These are phyloP conservation scores for Casuarina equisetifolia DNA, from an alignment of 306 rosid species.

Conservation along the genomic window DNA sequence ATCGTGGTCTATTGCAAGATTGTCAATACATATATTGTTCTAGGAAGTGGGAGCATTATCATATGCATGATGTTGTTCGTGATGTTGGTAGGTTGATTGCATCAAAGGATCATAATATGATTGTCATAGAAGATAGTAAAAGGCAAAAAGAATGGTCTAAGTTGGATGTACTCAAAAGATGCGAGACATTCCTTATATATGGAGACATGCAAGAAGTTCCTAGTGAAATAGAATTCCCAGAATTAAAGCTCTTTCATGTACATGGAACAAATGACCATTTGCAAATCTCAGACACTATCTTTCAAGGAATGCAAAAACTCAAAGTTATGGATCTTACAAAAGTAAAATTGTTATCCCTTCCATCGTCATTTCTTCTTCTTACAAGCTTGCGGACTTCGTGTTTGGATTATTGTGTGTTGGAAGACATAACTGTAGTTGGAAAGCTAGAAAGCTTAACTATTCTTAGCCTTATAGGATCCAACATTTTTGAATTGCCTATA, in stretches of 20 bases:
- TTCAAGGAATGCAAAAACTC: background rate
- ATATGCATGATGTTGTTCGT: slow-evolving; percentile 18
- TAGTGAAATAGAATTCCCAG: background rate
- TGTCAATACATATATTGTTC: no score
- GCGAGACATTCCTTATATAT: background rate
- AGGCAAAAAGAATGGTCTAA: background rate
- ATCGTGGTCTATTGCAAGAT: background rate
- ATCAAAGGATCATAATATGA: background rate
- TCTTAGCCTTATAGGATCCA: background rate
- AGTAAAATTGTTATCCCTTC: background rate
- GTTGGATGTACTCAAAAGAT: background rate
- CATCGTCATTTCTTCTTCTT: background rate
- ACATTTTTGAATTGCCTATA: background rate
- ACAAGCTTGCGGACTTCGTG: background rate
- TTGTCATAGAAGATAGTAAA: fast-evolving
- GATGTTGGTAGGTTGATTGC: slow-evolving; percentile 13
- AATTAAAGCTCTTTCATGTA: background rate
- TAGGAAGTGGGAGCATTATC: fast-evolving
- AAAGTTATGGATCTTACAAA: background rate
- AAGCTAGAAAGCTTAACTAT: slow-evolving; percentile 4
- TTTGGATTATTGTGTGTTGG: background rate
- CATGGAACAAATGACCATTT: fast-evolving
- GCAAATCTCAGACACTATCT: background rate
- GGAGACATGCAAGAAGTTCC: background rate
- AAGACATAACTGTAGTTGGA: background rate